Evolutionary conservation across 192 early-diverging fungal genomes (phyloP), one percentile per base, ranked within the genome.

Genomic region (Coemansia javaensis): DNA sequence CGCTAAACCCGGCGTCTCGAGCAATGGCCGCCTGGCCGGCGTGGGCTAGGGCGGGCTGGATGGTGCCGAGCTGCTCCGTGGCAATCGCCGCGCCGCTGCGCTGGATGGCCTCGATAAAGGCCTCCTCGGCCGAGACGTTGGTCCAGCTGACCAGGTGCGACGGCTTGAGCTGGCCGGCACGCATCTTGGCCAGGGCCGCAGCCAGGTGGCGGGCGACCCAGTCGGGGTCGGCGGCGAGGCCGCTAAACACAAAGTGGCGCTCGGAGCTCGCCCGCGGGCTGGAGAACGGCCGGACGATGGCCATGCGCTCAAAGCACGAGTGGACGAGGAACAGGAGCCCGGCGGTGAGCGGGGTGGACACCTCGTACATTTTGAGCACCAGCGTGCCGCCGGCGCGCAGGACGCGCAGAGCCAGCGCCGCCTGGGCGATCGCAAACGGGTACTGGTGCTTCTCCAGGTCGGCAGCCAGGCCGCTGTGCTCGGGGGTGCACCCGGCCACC

Each of bases 111-210:
- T 36, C 52, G 11, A 71, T 38, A 47, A 71, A 71, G 33, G 47
- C 28, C 20, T 31, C 46, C 10, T 63, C 56, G 14, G 34, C 34
- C 0, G 61, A 56, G 13, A 71, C 42, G 4, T 43, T 47, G 5
- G 67, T 71, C 67, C 60, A 71, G 11, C 60, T 63, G 1, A 63
- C 60, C 21, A 71, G 43, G 39, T 71, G 68, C 32, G 61, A 53
- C 23, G 47, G 47, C 32, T 63, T 63, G 50, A 63, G 27, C 24
- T 53, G 39, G 2, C 44, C 44, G 3, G 32, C 13, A 15, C 52
- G 36, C 30, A 71, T 64, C 37, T 43, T 71, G 8, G 18, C 13
- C 47, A 71, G 25, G 0, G 68, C 61, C 16, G 52, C 28, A 5
- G 44, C 32, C 17, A 63, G 32, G 39, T 71, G 68, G 24, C 32